phyloP scores from a whole-genome alignment of 2,329 filamentous ascomycete species.

The Lasiodiplodia citricola region DNA sequence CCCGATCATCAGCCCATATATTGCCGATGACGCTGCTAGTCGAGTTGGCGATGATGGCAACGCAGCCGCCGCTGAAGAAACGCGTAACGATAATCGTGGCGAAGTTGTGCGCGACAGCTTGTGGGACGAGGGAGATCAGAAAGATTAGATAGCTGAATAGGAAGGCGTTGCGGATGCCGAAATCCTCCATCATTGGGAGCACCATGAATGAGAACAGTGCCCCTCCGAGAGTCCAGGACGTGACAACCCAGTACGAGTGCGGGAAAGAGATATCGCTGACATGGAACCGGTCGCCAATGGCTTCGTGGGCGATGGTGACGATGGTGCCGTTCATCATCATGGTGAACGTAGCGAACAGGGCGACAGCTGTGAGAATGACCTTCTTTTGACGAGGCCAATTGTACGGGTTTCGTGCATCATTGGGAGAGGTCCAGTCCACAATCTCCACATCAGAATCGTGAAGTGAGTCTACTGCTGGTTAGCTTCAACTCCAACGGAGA shows the following conservation, averaged over 20 bases:
- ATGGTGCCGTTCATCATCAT: slow-evolving; percentile 45
- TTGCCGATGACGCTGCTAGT: slow-evolving; percentile 46
- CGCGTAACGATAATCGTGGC: slow-evolving; percentile 44
- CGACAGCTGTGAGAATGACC: slow-evolving; percentile 40
- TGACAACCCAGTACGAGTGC: slow-evolving; percentile 46
- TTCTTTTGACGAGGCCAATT: slow-evolving; percentile 42
- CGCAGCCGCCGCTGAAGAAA: slow-evolving; percentile 46
- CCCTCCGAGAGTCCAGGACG: slow-evolving; percentile 45
- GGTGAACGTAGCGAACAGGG: slow-evolving; percentile 40
- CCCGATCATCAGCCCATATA: slow-evolving; percentile 42
- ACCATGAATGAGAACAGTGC: slow-evolving; percentile 44
- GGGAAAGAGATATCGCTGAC: slow-evolving; percentile 44
- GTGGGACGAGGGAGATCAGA: slow-evolving; percentile 45
- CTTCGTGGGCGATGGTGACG: slow-evolving; percentile 41
- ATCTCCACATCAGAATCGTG: slow-evolving; percentile 23
- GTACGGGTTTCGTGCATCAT: slow-evolving; percentile 42
- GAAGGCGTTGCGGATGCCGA: slow-evolving; percentile 40
- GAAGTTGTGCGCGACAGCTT: slow-evolving; percentile 46
- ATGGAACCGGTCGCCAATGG: slow-evolving; percentile 40
- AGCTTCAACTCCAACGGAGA: too few relatives aligned
- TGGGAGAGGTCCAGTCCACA: slow-evolving; percentile 60
- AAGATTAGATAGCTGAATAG: slow-evolving; percentile 43
- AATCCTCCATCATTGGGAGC: slow-evolving; percentile 46
- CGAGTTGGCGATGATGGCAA: slow-evolving; percentile 42
- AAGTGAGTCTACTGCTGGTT: too few relatives aligned